Percentiles rank a stretch among this genome's conserved stretches.
Conservation (phyloP, 352 stramenopile species). For the Globisporangium canariense region DNA sequence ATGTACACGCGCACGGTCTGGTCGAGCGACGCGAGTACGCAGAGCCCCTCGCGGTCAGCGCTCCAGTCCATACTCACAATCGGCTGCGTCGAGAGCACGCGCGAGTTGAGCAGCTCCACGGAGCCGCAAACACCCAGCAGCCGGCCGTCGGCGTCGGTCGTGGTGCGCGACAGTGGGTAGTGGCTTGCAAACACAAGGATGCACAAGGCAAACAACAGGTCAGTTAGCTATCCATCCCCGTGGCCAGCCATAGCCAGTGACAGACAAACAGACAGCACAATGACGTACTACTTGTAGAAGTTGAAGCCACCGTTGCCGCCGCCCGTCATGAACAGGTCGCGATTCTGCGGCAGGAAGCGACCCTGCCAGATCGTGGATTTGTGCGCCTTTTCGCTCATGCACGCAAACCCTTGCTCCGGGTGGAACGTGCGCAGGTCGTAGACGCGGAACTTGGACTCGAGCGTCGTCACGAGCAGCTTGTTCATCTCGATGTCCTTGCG, state of each 20-base stretch:
- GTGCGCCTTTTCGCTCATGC: conserved; percentile 90
- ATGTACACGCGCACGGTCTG: conserved; percentile 95
- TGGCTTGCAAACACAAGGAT: conserved; percentile 41
- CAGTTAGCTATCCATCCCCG: background rate
- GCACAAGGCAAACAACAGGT: background rate
- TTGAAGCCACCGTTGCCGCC: conserved; percentile 97
- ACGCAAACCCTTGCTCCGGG: conserved; percentile 90
- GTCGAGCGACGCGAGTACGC: conserved; percentile 90
- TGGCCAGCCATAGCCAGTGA: background rate
- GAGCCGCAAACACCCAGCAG: conserved; percentile 88
- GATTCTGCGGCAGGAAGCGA: conserved; percentile 94
- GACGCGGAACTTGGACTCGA: conserved; percentile 95
- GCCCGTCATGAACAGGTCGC: conserved; percentile 95
- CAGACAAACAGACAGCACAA: background rate
- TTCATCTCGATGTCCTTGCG: conserved; percentile 98
- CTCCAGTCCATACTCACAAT: conserved; percentile 97
- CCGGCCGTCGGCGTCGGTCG: conserved; percentile 81
- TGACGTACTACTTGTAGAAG: conserved; percentile 95
- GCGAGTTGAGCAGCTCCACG: conserved; percentile 94
- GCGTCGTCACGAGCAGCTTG: conserved; percentile 93
- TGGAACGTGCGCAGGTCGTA: conserved; percentile 95
- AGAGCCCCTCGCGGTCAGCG: conserved; percentile 92
- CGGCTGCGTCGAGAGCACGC: conserved; percentile 94
- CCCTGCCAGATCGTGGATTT: conserved; percentile 96
- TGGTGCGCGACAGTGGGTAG: conserved; percentile 76